Conservation (phyloP, 768 basidiomycete genomes). For the Termitomyces sp. region DNA sequence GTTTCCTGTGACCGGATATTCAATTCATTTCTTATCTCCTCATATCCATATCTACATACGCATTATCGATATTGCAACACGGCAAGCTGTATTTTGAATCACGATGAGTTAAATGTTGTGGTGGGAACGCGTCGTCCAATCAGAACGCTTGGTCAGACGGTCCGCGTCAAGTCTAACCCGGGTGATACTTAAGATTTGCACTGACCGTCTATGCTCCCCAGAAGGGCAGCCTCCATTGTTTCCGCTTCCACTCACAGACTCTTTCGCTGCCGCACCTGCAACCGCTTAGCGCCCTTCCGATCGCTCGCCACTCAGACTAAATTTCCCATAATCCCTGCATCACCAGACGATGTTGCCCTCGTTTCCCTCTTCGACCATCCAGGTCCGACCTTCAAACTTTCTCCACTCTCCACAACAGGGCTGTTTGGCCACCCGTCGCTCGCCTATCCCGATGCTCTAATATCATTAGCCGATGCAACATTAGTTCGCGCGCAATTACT, state of each 20-base stretch:
- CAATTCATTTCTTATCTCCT: background rate
- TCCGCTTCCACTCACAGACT: slow-evolving; percentile 22
- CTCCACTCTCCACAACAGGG: slow-evolving; percentile 57
- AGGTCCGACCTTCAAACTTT: slow-evolving; percentile 26
- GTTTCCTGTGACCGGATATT: slow-evolving; percentile 1
- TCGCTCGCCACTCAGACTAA: slow-evolving; percentile 31
- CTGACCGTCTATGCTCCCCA: slow-evolving; percentile 33
- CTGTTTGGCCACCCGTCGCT: slow-evolving; percentile 81
- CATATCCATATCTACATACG: slow-evolving; percentile 2
- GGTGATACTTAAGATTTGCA: background rate
- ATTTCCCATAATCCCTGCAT: slow-evolving; percentile 47
- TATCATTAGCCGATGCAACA: slow-evolving; percentile 72
- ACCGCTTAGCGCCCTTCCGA: slow-evolving; percentile 15
- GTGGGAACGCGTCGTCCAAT: slow-evolving; percentile 3
- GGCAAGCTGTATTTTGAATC: background rate
- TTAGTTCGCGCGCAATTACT: slow-evolving; percentile 74
- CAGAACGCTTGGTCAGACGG: background rate
- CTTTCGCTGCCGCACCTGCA: slow-evolving; percentile 21
- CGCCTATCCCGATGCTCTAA: slow-evolving; percentile 61
- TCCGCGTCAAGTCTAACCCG: background rate
- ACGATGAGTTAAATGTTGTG: background rate
- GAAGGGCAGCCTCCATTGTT: slow-evolving; percentile 36
- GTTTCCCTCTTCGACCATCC: slow-evolving; percentile 71
- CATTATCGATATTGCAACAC: slow-evolving; percentile 4
- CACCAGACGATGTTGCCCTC: slow-evolving; percentile 60